Base-by-base conservation (phyloP, 768 basidiomycete genomes). In the Xerocomellus dryophilus region DNA sequence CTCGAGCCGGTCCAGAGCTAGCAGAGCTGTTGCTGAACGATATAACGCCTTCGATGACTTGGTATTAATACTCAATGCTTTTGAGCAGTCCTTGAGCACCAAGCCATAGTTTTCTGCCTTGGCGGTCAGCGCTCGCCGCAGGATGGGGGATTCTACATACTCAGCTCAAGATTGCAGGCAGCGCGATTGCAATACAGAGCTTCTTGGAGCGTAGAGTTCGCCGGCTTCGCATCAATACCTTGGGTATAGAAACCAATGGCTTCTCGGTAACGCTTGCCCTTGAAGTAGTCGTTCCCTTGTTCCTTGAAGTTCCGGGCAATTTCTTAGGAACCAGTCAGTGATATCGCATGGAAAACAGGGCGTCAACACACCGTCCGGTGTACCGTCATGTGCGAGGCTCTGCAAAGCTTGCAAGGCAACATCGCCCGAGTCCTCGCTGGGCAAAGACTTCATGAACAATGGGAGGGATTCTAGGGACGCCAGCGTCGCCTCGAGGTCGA, bases 281-380 rank as follows among this genome's bases (percentile, higher is more conserved):
- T 86, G 74, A 90, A 96, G 64, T 96, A 92, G 51, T 95, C 93
- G 66, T 98, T 98, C 5, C 94, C 97, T 67, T 96, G 92, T 49
- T 92, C 85, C 70, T 97, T 98, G 73, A 98, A 97, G 65, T 90
- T 94, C 56, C 83, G 79, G 1, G 96, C 93, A 59, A 93, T 77
- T 69, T 98, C 97, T 96, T 58, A 25, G 39, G 0, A 23, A 54
- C 35, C 21, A 1, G 8, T 62, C 40, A 60, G 31, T 4, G 44
- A 46, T 3, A 18, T 36, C 29, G 11, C 18, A 29, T 43, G 46
- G 20, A 27, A 34, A 38, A 27, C 8, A 18, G 21, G 39, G 29
- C 10, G 21, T 17, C 17, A 15, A 82, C 91, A 65, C 67, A 98
- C 96, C 95, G 75, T 98, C 90, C 49, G 93, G 88, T 15, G 92